These are phyloP conservation scores for Saccharata proteae DNA, from an alignment of 2,329 filamentous ascomycete genomes.

Conservation along the genomic window DNA sequence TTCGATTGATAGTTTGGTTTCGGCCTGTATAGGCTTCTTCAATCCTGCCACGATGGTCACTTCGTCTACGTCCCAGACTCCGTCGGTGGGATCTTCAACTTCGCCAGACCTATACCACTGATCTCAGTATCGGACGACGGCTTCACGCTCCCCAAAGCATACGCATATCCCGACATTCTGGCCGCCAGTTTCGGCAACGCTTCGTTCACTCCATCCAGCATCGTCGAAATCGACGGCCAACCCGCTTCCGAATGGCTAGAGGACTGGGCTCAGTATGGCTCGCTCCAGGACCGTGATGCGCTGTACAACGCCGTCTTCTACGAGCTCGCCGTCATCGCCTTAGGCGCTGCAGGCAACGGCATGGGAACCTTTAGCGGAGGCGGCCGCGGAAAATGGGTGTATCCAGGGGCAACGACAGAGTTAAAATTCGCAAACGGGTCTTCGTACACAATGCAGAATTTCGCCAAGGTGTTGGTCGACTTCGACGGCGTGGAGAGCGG, in stretches of 20 bases:
- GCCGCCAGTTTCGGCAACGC: slow-evolving; percentile 30
- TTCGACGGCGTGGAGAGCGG: slow-evolving; percentile 30
- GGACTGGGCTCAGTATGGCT: slow-evolving; percentile 33
- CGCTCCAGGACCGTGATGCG: slow-evolving; percentile 45
- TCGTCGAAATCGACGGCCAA: slow-evolving; percentile 44
- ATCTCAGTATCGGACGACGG: slow-evolving; percentile 52
- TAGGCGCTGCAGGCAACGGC: slow-evolving; percentile 27
- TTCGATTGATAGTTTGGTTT: slow-evolving; percentile 28
- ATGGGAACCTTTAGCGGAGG: slow-evolving; percentile 33
- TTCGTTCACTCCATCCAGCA: slow-evolving; percentile 35
- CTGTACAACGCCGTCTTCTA: slow-evolving; percentile 42
- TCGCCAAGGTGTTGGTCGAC: slow-evolving; percentile 24
- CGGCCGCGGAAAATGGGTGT: slow-evolving; percentile 30
- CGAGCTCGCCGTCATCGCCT: slow-evolving; percentile 30
- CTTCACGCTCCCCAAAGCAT: slow-evolving; percentile 44
- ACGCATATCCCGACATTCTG: slow-evolving; percentile 38
- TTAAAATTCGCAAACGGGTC: slow-evolving; percentile 35
- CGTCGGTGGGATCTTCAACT: slow-evolving; percentile 39
- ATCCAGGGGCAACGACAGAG: slow-evolving; percentile 31
- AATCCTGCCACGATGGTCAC: slow-evolving; percentile 53
- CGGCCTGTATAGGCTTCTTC: slow-evolving; percentile 42
- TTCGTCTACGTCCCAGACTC: slow-evolving; percentile 44
- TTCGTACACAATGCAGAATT: slow-evolving; percentile 28
- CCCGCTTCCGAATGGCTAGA: slow-evolving; percentile 38
- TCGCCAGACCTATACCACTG: slow-evolving; percentile 34